These are phyloP conservation scores for Suhomyces pyralidae DNA, from an alignment of 805 yeast species.

Conservation along the genomic window DNA sequence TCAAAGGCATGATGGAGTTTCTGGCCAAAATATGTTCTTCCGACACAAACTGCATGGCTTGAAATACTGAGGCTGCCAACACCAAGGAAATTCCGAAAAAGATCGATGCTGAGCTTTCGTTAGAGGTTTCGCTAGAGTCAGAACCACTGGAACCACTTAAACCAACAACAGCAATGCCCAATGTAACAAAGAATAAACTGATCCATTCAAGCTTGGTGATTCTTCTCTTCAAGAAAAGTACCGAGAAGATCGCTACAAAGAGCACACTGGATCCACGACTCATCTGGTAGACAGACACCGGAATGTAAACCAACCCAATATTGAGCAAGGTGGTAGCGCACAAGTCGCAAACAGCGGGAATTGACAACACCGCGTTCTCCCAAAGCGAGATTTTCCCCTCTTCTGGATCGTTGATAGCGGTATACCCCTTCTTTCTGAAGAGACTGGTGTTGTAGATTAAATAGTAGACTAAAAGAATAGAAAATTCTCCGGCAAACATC, in stretches of 20 bases:
- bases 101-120: conserved; percentile 25
- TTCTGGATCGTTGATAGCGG: conserved; percentile 10
- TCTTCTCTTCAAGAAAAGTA: conserved; percentile 52
- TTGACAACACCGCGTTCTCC: conserved; percentile 31
- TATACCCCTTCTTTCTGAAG: conserved; percentile 12
- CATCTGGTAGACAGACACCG: conserved; percentile 83
- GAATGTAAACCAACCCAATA: conserved; percentile 68
- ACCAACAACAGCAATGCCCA: conserved; percentile 74
- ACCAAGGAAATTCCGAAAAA: conserved; percentile 58
- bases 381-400: conserved; percentile 11
- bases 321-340: conserved; percentile 73
- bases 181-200: conserved; percentile 57
- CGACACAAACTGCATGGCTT: conserved; percentile 73
- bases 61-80: conserved; percentile 59
- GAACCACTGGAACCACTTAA: conserved; percentile 53
- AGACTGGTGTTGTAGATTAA: conserved; percentile 19
- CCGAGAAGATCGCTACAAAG: conserved; percentile 71
- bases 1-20: conserved; percentile 56
- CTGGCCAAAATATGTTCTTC: conserved; percentile 65
- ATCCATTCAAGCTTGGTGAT: conserved; percentile 67
- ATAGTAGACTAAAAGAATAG: conserved; percentile 44
- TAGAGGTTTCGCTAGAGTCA: conserved; percentile 4
- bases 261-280: conserved; percentile 75
- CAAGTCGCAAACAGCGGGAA: conserved; percentile 72
- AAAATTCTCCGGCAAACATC: conserved; percentile 74